Evolutionary conservation across 1,284 basidiomycete genomes (phyloP), one percentile per base, ranked within the genome.

Genomic region (Apiotrichum montevideense): DNA sequence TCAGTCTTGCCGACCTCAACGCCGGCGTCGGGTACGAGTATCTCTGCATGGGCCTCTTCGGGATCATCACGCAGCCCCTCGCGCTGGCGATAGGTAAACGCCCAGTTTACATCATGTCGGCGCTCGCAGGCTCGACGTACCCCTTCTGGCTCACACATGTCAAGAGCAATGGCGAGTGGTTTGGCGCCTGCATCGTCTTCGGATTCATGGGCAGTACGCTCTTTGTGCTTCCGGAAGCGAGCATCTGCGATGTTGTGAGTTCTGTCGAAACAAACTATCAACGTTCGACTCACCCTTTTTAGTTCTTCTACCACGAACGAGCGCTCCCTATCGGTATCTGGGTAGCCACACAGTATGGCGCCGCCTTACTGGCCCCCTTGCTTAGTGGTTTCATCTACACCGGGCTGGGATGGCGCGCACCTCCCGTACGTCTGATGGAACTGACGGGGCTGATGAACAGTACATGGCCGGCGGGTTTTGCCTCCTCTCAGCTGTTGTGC

Each of bases 251-350:
- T 54, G 56, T 62, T 9, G 63, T 63, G 35, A 61, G 64, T 66
- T 10, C 41, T 9, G 1, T n/a, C 11, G 13, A 10, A 9, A 43
- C 15, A 13, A n/a, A 14, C 58, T 61, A 46, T 13, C 10, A 21
- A 21, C 21, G 21, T 21, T 21, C 21, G 21, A 21, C 21, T 21
- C 21, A 21, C 21, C 21, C 21, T 21, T 21, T 61, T 2, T 55
- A 66, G 65, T 66, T 60, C 56, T 68, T 68, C 47, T 52, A 62
- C 39, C 66, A 68, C 40, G 66, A 68, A 48, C 56, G 66, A 14
- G 61, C 57, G 3, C 56, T 59, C 13, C 61, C 59, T 3, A 51
- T 68, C n/a, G 63, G 63, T 14, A 15, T 62, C 10, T 66, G 64
- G 54, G 54, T 62, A 29, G 52, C 58, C 2, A 52, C 57, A 4